Conservation (phyloP, 768 basidiomycete genomes). For the Mycena latifolia region DNA sequence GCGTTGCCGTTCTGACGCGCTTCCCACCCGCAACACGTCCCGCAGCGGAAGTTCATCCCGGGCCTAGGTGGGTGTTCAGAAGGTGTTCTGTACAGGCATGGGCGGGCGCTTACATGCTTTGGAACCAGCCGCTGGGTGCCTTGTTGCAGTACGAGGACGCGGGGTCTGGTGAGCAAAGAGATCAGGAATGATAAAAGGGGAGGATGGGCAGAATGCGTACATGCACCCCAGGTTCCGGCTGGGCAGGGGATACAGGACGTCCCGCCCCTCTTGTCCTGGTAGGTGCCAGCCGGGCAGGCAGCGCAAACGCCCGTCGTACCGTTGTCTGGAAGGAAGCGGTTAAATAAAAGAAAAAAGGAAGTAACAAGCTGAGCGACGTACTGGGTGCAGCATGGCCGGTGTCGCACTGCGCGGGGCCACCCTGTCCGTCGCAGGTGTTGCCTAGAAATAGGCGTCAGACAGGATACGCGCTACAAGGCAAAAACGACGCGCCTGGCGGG, state of each 20-base stretch:
- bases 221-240: neutral
- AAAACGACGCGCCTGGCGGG: neutral
- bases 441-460: neutral
- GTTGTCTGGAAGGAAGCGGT: neutral
- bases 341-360: neutral
- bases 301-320: neutral
- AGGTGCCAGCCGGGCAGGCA: slow-evolving; percentile 1
- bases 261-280: neutral
- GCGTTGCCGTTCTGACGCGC: neutral
- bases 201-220: neutral
- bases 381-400: slow-evolving; percentile 1
- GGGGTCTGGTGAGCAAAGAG: neutral
- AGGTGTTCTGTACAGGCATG: no score
- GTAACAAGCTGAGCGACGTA: neutral
- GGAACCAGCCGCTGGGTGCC: slow-evolving; percentile 16
- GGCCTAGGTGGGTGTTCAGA: no score
- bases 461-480: neutral
- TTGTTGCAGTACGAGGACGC: slow-evolving; percentile 4
- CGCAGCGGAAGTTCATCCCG: slow-evolving; percentile 4
- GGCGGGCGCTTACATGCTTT: neutral
- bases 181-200: neutral
- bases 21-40: slow-evolving; percentile 14
- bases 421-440: slow-evolving; percentile 2
- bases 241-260: neutral
- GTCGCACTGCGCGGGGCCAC: slow-evolving; percentile 2